A percentile compares a stretch with the other conserved stretches of the same genome.
phyloP scores from a whole-genome alignment of 1,139 yeast genomes.

The Saccharomyces hybrid region DNA sequence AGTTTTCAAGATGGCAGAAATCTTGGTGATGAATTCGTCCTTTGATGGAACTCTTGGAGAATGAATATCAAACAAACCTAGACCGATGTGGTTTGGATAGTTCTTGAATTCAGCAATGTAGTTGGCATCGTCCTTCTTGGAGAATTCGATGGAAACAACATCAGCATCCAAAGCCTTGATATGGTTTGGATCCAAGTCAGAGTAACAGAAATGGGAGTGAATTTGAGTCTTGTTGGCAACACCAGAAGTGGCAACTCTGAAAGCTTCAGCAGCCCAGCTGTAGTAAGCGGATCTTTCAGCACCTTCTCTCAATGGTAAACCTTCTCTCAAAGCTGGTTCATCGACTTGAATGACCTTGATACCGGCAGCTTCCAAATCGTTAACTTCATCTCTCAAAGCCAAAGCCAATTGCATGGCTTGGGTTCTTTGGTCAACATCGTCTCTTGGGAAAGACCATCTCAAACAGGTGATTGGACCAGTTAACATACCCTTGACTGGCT shows the following conservation, averaged over 20 bases:
- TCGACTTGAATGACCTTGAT: conserved; percentile 97
- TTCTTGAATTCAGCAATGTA: conserved; percentile 94
- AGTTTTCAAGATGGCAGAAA: conserved; percentile 87
- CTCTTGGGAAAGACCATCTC: conserved; percentile 99
- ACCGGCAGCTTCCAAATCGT: conserved; percentile 97
- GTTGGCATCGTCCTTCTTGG: conserved; percentile 98
- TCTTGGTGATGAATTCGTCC: conserved; percentile 90
- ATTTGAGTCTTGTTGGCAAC: conserved; percentile 92
- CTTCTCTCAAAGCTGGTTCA: conserved; percentile 99
- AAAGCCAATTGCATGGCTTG: conserved; percentile 97
- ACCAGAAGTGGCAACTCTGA: conserved; percentile 99
- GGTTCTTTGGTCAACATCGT: conserved; percentile 85
- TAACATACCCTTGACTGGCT: conserved; percentile 99
- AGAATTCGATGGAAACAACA: conserved; percentile 97
- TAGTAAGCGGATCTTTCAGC: conserved; percentile 93
- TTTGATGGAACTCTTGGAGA: conserved; percentile 99
- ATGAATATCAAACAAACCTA: conserved; percentile 97
- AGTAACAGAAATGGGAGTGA: conserved; percentile 99
- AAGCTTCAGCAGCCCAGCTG: conserved; percentile 98
- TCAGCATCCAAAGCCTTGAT: conserved; percentile 99
- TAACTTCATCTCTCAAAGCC: conserved; percentile 97
- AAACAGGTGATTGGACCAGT: conserved; percentile 99
- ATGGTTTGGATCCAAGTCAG: conserved; percentile 98
- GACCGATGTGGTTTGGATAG: conserved; percentile 99
- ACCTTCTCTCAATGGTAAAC: conserved; percentile 98